These are phyloP conservation scores for Nitzschia inconspicua DNA, from an alignment of 108 stramenopile genomes.

Conservation along the genomic window DNA sequence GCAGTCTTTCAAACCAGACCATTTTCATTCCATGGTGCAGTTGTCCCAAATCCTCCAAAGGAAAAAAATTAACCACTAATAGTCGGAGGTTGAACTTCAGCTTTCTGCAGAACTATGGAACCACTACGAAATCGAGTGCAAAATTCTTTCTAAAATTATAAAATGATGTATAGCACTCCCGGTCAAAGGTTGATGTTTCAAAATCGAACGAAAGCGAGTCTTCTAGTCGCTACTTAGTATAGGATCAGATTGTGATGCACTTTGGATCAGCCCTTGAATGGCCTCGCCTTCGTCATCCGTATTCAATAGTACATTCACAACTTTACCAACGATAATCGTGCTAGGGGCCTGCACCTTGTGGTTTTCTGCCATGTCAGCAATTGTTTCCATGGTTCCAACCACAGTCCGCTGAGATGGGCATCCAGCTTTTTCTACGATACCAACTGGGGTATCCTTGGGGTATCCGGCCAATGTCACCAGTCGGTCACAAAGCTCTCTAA, in stretches of 20 bases:
- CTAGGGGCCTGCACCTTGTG: constrained; percentile 74
- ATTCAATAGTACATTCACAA: constrained; percentile 71
- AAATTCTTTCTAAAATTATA: too few relatives aligned
- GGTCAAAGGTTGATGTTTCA: too few relatives aligned
- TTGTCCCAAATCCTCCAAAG: too few relatives aligned
- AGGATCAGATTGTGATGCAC: neutral
- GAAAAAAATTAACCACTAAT: too few relatives aligned
- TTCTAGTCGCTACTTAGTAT: too few relatives aligned
- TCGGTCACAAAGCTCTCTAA: constrained; percentile 54
- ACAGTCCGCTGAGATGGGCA: constrained; percentile 83
- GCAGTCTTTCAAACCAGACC: too few relatives aligned
- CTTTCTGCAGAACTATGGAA: too few relatives aligned
- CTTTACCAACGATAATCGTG: constrained; percentile 85
- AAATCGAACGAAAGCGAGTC: too few relatives aligned
- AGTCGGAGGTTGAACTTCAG: too few relatives aligned
- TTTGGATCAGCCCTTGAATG: constrained; percentile 31
- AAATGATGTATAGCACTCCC: too few relatives aligned
- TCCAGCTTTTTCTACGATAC: constrained; percentile 81
- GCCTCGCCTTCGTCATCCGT: constrained; percentile 35
- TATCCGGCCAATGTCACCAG: constrained; percentile 61
- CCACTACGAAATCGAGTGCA: too few relatives aligned
- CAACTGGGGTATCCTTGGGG: constrained; percentile 74
- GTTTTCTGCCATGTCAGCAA: constrained; percentile 75
- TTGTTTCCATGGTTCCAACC: constrained; percentile 69
- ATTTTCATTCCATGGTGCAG: too few relatives aligned